A percentile compares a stretch with the other conserved stretches of the same genome.
Conservation (phyloP, 768 basidiomycete genomes). For the Boletus patriciae region DNA sequence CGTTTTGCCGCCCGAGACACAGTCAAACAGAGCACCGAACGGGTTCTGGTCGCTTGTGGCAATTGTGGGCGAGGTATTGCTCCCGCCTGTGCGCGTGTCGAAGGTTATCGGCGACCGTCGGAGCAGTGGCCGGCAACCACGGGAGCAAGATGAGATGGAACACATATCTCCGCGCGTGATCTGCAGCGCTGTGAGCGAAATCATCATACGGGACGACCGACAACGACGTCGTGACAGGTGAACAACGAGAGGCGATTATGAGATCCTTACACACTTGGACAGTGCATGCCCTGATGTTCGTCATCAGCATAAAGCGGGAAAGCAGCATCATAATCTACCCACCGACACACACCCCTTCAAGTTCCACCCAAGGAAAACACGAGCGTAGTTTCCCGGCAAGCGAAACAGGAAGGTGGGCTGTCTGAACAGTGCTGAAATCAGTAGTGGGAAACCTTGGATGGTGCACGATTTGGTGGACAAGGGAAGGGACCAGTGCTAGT, state of each 20-base stretch:
- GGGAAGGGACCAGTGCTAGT: constrained; percentile 59
- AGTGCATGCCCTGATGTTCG: too few species aligned
- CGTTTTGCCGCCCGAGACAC: constrained; percentile 14
- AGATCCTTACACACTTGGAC: too few species aligned
- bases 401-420: constrained; percentile 64
- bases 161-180: constrained; percentile 57
- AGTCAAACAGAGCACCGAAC: constrained; percentile 66
- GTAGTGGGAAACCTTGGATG: constrained; percentile 44
- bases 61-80: constrained; percentile 7
- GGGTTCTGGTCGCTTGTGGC: constrained; percentile 47
- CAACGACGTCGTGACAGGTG: constrained; percentile 61
- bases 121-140: constrained; percentile 57
- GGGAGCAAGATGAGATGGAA: constrained; percentile 82
- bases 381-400: constrained; percentile 45
- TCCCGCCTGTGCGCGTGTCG: neutral
- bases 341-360: too few species aligned
- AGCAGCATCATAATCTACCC: too few species aligned
- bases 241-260: too few species aligned
- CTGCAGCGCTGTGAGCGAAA: constrained; percentile 64
- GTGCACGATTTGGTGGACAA: constrained; percentile 63
- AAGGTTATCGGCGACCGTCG: constrained; percentile 1
- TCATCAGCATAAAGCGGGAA: too few species aligned
- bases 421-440: constrained; percentile 53
- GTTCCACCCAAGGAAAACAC: too few species aligned
- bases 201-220: constrained; percentile 78